A percentile compares a stretch with the other conserved stretches of the same genome.
Conservation (phyloP, 805 yeast species). For the Barnettozyma wickerhamii region DNA sequence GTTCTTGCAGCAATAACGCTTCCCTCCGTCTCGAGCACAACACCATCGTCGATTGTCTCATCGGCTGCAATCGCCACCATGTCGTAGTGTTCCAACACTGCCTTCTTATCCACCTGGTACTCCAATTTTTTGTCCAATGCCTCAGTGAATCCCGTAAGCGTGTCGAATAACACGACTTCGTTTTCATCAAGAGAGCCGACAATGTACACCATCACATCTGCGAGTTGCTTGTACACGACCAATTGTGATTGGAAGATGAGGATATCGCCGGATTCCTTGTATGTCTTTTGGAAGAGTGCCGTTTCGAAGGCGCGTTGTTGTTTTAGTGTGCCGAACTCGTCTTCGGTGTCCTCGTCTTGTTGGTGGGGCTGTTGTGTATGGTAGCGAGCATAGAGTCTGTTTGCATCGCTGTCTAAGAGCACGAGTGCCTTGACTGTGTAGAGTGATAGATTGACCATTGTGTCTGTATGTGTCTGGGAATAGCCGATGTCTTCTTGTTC, state of each 20-base stretch:
- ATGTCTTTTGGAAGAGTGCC: constrained; percentile 67
- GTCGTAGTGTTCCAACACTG: constrained; percentile 80
- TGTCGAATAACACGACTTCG: constrained; percentile 73
- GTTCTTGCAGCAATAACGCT: constrained; percentile 85
- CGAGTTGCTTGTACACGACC: constrained; percentile 80
- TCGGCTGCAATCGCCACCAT: constrained; percentile 82
- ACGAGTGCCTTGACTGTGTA: constrained; percentile 80
- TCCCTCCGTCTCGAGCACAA: constrained; percentile 86
- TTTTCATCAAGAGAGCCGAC: constrained; percentile 79
- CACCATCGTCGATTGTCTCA: constrained; percentile 91
- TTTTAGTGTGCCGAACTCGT: constrained; percentile 35
- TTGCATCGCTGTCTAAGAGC: constrained; percentile 77
- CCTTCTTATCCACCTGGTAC: constrained; percentile 66
- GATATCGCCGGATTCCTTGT: constrained; percentile 76
- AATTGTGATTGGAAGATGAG: constrained; percentile 73
- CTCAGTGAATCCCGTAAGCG: constrained; percentile 73
- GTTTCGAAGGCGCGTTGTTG: constrained; percentile 78
- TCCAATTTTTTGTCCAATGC: constrained; percentile 74
- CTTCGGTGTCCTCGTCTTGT: constrained; percentile 25
- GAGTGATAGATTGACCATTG: constrained; percentile 50
- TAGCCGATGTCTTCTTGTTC: not conserved
- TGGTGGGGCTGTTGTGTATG: constrained; percentile 56
- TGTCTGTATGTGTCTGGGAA: not conserved
- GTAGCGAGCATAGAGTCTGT: constrained; percentile 80
- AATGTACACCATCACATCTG: constrained; percentile 69